Evolutionary conservation across 176 grass and related monocot species (phyloP), one percentile per base, ranked within the genome.

Genomic region (Puya raimondii): DNA sequence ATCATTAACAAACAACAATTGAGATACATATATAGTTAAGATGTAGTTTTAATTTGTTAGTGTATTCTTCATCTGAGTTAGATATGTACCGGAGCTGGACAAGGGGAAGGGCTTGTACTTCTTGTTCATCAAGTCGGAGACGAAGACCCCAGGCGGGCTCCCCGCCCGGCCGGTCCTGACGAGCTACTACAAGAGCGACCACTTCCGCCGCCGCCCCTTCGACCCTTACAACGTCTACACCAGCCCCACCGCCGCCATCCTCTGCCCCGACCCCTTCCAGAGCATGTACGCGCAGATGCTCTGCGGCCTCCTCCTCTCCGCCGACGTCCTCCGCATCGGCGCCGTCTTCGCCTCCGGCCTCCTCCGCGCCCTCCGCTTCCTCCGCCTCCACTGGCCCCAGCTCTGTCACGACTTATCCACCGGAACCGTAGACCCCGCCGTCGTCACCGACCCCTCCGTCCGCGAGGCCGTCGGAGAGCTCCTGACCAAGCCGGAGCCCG

Each of bases 171-270:
- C 93, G 2, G 93, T 96, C 53, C 89, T 96, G 63, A 96, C 93
- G 2, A 96, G 93, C 79, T 96, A 96, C 81, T 96, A 96, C 93
- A 96, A 96, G 84, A 96, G 93, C 75, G 73, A 91, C 76, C 71
- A 80, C 76, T 96, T 96, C 86, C 86, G 81, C 83, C 56, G 81
- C 81, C 93, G 93, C 6, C 86, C 84, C 0, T 87, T 67, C 73
- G 89, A 96, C 71, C 89, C 93, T 10, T 96, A 83, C 84, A 83
- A 87, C 56, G 84, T 85, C 64, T 92, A 87, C 80, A 96, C 93
- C 7, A 96, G 93, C 93, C 93, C 93, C n/a, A 87, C 74, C 11
- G 84, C 89, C 16, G 86, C 84, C 67, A 87, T 96, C 81, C 89
- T 96, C 10, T 96, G 93, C 86, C 64, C 81, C 26, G 93, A 96